Conservation (phyloP, 805 yeast genomes). For the Pichia manshurica region DNA sequence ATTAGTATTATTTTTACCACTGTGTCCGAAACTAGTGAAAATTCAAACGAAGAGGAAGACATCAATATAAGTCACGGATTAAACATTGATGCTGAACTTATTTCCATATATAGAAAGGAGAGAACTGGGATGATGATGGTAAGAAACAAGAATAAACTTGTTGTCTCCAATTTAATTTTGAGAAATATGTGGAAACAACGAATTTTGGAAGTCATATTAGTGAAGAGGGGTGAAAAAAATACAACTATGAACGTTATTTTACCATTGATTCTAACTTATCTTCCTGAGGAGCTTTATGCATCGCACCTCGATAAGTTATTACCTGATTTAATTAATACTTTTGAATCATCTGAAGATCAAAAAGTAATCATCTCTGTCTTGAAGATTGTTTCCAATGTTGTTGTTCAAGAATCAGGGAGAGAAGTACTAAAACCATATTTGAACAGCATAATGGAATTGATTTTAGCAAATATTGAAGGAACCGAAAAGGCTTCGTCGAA, state of each 20-base stretch:
- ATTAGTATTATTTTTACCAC: conserved; percentile 12
- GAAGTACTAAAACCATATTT: conserved; percentile 10
- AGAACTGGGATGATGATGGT: conserved; percentile 4
- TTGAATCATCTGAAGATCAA: conserved; percentile 7
- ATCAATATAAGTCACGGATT: neutral
- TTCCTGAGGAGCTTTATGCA: conserved; percentile 24
- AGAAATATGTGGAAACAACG: conserved; percentile 76
- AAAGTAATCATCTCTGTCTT: conserved; percentile 7
- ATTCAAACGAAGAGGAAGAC: neutral
- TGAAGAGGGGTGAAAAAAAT: conserved; percentile 32
- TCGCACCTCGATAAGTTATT: conserved; percentile 8
- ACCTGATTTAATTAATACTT: conserved; percentile 11
- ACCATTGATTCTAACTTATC: conserved; percentile 67
- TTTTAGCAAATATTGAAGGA: neutral
- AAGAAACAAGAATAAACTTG: conserved; percentile 16
- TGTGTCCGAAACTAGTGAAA: conserved; percentile 8
- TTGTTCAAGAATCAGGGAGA: conserved; percentile 6
- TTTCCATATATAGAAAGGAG: conserved; percentile 8
- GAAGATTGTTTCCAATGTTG: conserved; percentile 9
- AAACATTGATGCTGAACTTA: neutral
- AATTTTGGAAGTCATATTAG: conserved; percentile 57
- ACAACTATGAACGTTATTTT: conserved; percentile 42
- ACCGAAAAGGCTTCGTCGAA: neutral
- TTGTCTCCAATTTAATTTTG: conserved; percentile 50
- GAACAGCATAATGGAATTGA: conserved; percentile 8